A percentile compares a stretch with the other conserved stretches of the same genome.
Conservation (phyloP, 306 rosid genomes). For the Quercus mongolica region DNA sequence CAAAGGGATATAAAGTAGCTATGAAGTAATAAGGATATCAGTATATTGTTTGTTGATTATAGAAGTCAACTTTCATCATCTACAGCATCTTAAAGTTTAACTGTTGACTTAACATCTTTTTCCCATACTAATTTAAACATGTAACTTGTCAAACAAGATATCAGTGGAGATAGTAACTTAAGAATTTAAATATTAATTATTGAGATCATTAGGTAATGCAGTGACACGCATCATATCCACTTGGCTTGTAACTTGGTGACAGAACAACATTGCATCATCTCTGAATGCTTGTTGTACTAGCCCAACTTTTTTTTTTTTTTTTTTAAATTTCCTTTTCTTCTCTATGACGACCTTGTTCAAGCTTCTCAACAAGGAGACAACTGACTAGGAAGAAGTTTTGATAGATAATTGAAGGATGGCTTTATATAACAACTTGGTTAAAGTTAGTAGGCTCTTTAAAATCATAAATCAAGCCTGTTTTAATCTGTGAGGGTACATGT, state of each 20-base stretch:
- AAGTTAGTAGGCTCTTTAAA: background rate
- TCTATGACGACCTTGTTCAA: background rate
- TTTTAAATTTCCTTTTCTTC: too few relatives aligned
- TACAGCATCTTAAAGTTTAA: background rate
- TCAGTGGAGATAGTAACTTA: background rate
- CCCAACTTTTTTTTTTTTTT: background rate
- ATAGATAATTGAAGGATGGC: background rate
- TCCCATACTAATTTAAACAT: background rate
- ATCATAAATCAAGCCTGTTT: constrained; percentile 3
- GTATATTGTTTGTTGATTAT: background rate
- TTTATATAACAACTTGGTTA: background rate
- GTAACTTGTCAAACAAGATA: background rate
- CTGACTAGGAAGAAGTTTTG: background rate
- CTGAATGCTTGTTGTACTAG: background rate
- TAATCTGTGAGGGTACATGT: background rate
- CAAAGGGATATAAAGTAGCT: background rate
- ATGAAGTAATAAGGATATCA: background rate
- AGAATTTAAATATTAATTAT: background rate
- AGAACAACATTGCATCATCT: background rate
- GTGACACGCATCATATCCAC: background rate
- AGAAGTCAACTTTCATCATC: background rate
- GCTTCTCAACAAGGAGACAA: background rate
- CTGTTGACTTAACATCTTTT: background rate
- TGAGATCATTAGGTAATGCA: background rate
- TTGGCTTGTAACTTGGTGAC: background rate